Percentiles rank a stretch among this genome's conserved stretches.
Conservation (phyloP, 225 moss, liverwort and hornwort species). For the Lunularia cruciata region DNA sequence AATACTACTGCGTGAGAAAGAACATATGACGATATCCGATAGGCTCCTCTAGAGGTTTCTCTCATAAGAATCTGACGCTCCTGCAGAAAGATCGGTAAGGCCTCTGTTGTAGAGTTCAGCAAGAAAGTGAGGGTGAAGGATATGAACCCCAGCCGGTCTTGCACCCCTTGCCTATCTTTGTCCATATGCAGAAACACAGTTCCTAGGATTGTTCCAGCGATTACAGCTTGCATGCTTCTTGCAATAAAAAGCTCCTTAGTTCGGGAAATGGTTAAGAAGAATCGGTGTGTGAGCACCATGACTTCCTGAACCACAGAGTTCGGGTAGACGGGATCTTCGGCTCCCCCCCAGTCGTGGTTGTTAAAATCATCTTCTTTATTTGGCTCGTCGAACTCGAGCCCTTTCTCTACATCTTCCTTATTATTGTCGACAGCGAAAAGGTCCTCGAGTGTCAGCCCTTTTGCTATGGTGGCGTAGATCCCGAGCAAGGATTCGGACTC, state of each 20-base stretch:
- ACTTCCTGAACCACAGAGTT: conserved; percentile 39
- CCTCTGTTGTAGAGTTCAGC: conserved; percentile 68
- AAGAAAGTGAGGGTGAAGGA: conserved; percentile 68
- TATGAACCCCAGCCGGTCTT: conserved; percentile 62
- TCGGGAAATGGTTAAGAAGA: conserved; percentile 43
- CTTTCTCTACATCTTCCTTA: neutral
- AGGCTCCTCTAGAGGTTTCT: conserved; percentile 78
- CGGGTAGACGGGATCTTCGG: conserved; percentile 8
- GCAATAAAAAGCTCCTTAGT: conserved; percentile 50
- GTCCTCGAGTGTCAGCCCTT: conserved; percentile 19
- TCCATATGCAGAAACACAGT: conserved; percentile 65
- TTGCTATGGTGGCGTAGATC: conserved; percentile 10
- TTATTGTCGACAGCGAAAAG: conserved; percentile 17
- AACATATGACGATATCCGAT: conserved; percentile 71
- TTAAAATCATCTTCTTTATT: neutral
- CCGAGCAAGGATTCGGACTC: conserved; percentile 19
- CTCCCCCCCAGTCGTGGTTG: neutral
- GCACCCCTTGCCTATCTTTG: conserved; percentile 40
- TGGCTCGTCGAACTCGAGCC: conserved; percentile 16
- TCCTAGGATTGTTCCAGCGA: conserved; percentile 50
- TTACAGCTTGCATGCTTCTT: conserved; percentile 46
- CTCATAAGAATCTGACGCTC: conserved; percentile 71
- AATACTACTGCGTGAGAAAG: conserved; percentile 69
- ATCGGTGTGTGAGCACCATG: conserved; percentile 40
- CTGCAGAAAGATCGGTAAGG: conserved; percentile 68